Evolutionary conservation across 345 rosid species (phyloP), one percentile per base, ranked within the genome.

Genomic region (Populus simonii): DNA sequence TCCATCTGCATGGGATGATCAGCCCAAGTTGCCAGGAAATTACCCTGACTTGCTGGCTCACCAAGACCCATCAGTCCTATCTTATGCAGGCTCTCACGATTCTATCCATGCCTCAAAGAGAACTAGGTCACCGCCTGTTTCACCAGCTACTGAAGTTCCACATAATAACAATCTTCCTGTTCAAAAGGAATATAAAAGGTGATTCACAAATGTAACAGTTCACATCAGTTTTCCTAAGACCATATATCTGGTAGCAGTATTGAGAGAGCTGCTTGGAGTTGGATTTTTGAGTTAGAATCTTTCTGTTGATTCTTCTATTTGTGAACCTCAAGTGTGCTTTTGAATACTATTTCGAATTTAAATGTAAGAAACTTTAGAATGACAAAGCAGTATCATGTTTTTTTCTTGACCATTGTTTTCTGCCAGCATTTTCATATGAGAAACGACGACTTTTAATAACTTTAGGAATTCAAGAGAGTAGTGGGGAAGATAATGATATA

Each of bases 171-270:
- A 71, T 10, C 75, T 70, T 76, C 77, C 87, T 80, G 38, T 71
- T 76, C 86, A 79, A 68, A 82, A 78, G 66, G 84, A 87, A 43
- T 80, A 87, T 72, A 84, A 75, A 77, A 91, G 93, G 94, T 90
- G 84, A 77, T 68, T 41, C 47, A 31, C 20, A 66, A 66, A 72
- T 29, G 66, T 49, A 13, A 33, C 35, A 57, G n/a, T 66, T n/a
- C 20, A 38, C 49, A 29, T 11, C 3, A 9, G 7, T 20, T 70
- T 22, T 38, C 41, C 74, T 8, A 8, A 29, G 15, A 68, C 12
- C 13, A 31, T 11, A 43, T 47, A 16, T 22, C 62, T 43, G 35
- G 57, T 36, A 66, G 66, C 29, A 65, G 66, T 43, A 31, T 61
- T 23, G 16, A 29, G n/a, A 71, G 25, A 7, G 20, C 68, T 38